These are phyloP conservation scores for Monosporascus sp. DNA, from an alignment of 2,329 filamentous ascomycete genomes.

Conservation along the genomic window DNA sequence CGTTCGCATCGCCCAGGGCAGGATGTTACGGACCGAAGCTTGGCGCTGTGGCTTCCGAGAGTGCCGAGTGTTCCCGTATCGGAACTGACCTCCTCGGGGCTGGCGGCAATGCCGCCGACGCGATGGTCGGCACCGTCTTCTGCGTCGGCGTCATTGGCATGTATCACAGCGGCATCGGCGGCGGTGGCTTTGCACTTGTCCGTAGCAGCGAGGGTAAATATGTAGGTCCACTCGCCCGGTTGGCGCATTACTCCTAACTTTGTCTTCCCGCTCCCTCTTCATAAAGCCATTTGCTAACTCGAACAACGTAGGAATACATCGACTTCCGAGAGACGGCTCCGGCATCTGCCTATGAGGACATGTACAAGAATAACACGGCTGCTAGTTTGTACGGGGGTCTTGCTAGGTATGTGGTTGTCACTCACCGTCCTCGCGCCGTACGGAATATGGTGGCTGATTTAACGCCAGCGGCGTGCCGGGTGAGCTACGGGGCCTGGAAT, in stretches of 20 bases:
- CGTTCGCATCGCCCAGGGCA: conserved; percentile 7
- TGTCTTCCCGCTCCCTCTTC: not conserved
- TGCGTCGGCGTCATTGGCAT: conserved; percentile 72
- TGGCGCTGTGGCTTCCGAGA: conserved; percentile 69
- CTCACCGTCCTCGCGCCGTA: conserved; percentile 16
- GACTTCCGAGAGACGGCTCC: conserved; percentile 85
- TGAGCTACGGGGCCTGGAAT: conserved; percentile 67
- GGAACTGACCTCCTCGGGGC: conserved; percentile 56
- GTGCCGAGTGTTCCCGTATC: conserved; percentile 61
- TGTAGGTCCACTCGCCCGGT: not conserved
- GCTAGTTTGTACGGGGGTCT: conserved; percentile 65
- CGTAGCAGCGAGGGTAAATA: conserved; percentile 60
- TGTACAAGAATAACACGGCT: conserved; percentile 67
- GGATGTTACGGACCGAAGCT: conserved; percentile 16
- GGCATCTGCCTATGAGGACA: conserved; percentile 70
- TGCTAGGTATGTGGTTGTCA: conserved; percentile 55
- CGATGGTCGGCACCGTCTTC: conserved; percentile 66
- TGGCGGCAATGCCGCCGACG: conserved; percentile 69
- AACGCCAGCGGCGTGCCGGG: conserved; percentile 57
- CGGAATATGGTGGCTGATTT: conserved; percentile 5
- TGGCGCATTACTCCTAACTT: not conserved
- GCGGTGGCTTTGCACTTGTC: conserved; percentile 86
- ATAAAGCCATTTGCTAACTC: not conserved
- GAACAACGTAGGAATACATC: conserved; percentile 62
- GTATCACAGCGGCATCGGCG: conserved; percentile 80